phyloP scores from a whole-genome alignment of 2,329 filamentous ascomycete species.

The Monosporascus ibericus region DNA sequence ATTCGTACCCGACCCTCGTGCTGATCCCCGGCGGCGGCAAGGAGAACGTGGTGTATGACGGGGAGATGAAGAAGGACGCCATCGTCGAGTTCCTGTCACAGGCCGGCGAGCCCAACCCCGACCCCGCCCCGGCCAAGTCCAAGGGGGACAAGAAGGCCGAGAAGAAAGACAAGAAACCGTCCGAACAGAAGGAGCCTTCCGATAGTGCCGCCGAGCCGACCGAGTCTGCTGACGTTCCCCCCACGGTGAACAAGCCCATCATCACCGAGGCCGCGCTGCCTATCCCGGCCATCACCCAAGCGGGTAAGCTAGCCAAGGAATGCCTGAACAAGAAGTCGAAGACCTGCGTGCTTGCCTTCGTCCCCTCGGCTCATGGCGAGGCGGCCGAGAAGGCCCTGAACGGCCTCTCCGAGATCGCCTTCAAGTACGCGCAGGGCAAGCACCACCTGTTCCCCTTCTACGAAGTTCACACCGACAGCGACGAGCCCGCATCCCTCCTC shows the following conservation, averaged over 20 bases:
- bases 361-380: constrained; percentile 47
- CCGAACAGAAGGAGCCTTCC: constrained; percentile 33
- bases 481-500: constrained; percentile 49
- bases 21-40: constrained; percentile 67
- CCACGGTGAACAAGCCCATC: constrained; percentile 37
- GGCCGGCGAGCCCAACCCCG: constrained; percentile 71
- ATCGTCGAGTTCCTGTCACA: constrained; percentile 81
- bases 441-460: constrained; percentile 79
- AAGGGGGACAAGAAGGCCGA: constrained; percentile 22
- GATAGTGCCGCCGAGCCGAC: constrained; percentile 31
- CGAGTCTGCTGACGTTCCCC: constrained; percentile 31
- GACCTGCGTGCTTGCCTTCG: constrained; percentile 76
- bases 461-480: constrained; percentile 59
- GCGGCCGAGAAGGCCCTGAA: constrained; percentile 52
- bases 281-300: constrained; percentile 59
- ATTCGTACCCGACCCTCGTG: constrained; percentile 73
- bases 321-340: constrained; percentile 72
- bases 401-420: constrained; percentile 65
- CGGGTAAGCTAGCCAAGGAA: constrained; percentile 58
- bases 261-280: constrained; percentile 52
- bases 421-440: constrained; percentile 64
- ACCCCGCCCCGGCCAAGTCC: constrained; percentile 34
- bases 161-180: constrained; percentile 42
- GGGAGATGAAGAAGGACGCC: constrained; percentile 76
- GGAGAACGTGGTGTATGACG: constrained; percentile 67